phyloP scores from a whole-genome alignment of 2,329 filamentous ascomycete genomes.

The Neonectria sp. region DNA sequence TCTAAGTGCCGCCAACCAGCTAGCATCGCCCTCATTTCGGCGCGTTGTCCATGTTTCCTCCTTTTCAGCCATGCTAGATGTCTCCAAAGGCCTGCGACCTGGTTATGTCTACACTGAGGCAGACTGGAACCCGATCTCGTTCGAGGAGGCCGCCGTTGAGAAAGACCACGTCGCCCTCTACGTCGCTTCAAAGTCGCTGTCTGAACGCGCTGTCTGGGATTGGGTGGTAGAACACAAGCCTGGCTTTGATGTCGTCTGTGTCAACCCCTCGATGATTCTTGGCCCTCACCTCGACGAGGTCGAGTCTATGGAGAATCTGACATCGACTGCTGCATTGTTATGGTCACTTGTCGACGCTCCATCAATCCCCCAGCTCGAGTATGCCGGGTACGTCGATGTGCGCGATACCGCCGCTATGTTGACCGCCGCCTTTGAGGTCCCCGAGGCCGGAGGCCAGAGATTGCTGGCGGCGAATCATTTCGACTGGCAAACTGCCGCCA shows the following conservation, averaged over 20 bases:
- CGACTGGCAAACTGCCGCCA: neutral
- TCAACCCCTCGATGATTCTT: neutral
- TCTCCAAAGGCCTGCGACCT: neutral
- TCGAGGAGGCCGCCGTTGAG: neutral
- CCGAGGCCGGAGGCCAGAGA: too few species aligned
- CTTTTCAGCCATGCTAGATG: neutral
- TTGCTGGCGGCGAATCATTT: too few species aligned
- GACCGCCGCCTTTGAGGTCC: too few species aligned
- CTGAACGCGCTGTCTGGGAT: neutral
- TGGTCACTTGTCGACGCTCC: too few species aligned
- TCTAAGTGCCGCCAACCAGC: neutral
- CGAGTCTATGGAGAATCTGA: too few species aligned
- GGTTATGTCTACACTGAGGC: neutral
- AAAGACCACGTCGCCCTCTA: neutral
- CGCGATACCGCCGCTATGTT: too few species aligned
- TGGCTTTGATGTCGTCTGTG: neutral
- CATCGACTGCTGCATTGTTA: too few species aligned
- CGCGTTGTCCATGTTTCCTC: neutral
- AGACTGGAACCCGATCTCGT: neutral
- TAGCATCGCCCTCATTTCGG: neutral
- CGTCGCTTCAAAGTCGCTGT: neutral
- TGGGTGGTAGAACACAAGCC: neutral
- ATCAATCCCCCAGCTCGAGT: too few species aligned
- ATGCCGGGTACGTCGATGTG: too few species aligned
- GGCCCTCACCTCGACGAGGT: constrained; percentile 1